These are phyloP conservation scores for Phialocephala subalpina DNA, from an alignment of 2,329 filamentous ascomycete species.

Conservation along the genomic window DNA sequence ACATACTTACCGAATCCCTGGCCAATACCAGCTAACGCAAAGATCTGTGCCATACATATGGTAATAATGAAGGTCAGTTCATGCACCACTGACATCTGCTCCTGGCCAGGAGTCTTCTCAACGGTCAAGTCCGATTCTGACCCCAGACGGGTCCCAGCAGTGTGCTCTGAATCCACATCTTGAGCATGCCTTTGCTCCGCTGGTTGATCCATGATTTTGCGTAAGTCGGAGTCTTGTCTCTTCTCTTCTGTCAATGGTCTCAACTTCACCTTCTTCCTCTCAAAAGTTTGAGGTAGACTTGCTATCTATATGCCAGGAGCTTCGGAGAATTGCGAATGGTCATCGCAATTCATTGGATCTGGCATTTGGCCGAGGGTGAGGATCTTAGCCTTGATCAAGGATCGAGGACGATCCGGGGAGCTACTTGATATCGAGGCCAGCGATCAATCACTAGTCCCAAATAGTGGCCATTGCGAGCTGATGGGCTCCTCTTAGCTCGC, in stretches of 20 bases:
- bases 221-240: no score
- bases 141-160: no score
- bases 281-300: no score
- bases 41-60: constrained; percentile 54
- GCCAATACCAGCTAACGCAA: constrained; percentile 54
- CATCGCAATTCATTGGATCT: no score
- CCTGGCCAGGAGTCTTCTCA: background rate
- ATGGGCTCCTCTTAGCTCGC: no score
- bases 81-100: constrained; percentile 28
- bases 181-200: background rate
- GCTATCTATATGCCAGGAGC: no score
- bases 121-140: background rate
- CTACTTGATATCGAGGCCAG: background rate
- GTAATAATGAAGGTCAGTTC: constrained; percentile 50
- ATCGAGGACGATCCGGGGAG: background rate
- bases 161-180: background rate
- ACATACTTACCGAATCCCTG: constrained; percentile 38
- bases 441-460: background rate
- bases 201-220: no score
- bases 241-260: background rate
- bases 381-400: background rate
- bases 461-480: background rate
- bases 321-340: no score
- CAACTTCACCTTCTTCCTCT: no score
- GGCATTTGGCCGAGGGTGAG: background rate